Conservation (phyloP, 352 stramenopile genomes). For the Pythium angustatum region DNA sequence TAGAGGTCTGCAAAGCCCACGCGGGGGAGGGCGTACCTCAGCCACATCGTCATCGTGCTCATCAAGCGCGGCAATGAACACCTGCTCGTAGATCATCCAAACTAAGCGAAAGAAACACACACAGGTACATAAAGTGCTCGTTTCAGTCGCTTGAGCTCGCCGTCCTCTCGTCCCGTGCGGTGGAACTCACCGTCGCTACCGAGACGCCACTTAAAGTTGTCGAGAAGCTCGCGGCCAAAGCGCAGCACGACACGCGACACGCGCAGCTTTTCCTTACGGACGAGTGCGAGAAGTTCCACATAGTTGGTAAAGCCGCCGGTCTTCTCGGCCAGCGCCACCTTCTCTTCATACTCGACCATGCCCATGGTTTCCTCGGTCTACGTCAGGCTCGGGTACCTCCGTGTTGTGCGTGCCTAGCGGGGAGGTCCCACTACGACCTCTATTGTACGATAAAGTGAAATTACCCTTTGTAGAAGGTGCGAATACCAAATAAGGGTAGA, state of each 20-base stretch:
- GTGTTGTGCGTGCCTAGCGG: constrained; percentile 1
- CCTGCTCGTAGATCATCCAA: constrained; percentile 46
- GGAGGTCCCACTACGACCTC: constrained; percentile 11
- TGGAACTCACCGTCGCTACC: constrained; percentile 24
- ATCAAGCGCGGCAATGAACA: constrained; percentile 43
- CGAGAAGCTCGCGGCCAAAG: constrained; percentile 34
- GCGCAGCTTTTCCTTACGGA: constrained; percentile 46
- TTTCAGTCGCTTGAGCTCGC: too few species aligned
- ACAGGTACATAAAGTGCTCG: too few species aligned
- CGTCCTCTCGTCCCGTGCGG: neutral
- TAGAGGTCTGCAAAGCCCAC: too few species aligned
- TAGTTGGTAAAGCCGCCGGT: constrained; percentile 31
- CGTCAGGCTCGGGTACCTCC: constrained; percentile 2
- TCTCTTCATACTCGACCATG: constrained; percentile 35
- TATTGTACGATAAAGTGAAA: constrained; percentile 18
- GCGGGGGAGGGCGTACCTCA: constrained; percentile 10
- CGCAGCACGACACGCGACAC: constrained; percentile 34
- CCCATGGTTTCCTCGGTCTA: constrained; percentile 28
- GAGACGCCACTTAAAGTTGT: constrained; percentile 41
- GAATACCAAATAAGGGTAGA: neutral
- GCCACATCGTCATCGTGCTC: constrained; percentile 32
- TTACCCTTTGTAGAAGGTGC: too few species aligned
- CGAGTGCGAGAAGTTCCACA: constrained; percentile 35
- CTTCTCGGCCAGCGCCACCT: constrained; percentile 33
- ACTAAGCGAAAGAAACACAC: constrained; percentile 13